Percentiles rank a stretch among this genome's conserved stretches.
Conservation (phyloP, 495 filamentous ascomycete genomes). For the Bacidia rubella region DNA sequence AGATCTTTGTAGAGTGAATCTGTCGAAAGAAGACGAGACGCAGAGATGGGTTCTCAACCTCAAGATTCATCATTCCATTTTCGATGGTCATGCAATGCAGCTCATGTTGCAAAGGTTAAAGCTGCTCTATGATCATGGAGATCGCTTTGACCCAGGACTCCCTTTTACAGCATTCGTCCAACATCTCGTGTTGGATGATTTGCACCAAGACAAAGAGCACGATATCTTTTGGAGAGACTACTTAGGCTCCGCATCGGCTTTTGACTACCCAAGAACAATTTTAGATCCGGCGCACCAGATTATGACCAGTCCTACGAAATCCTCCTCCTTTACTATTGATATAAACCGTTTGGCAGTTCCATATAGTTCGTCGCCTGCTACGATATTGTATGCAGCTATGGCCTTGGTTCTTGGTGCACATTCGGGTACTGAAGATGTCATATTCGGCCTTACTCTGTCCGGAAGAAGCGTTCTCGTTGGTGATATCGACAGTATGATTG, state of each 20-base stretch:
- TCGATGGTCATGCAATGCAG: slow-evolving; percentile 53
- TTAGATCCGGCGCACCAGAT: background rate
- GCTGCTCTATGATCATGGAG: slow-evolving; percentile 17
- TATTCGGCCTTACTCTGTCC: slow-evolving; percentile 24
- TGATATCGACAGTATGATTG: slow-evolving; percentile 24
- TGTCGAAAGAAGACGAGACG: no score
- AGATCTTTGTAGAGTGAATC: no score
- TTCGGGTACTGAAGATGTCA: slow-evolving; percentile 22
- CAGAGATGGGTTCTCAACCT: slow-evolving; percentile 19
- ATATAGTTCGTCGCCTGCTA: slow-evolving; percentile 4
- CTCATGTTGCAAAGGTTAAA: slow-evolving; percentile 42
- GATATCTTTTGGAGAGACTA: no score
- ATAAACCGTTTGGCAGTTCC: background rate
- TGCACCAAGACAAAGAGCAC: no score
- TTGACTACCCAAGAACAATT: background rate
- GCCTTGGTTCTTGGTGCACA: slow-evolving; percentile 23
- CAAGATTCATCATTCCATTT: slow-evolving; percentile 54
- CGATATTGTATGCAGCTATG: slow-evolving; percentile 24
- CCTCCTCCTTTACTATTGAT: background rate
- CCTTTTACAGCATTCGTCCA: background rate
- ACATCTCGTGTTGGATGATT: background rate
- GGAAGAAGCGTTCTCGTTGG: slow-evolving; percentile 25
- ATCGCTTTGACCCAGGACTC: background rate
- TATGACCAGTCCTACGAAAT: background rate
- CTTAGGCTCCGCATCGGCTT: background rate